These are phyloP conservation scores for Podila horticola DNA, from an alignment of 192 early-diverging fungal genomes.

Conservation along the genomic window DNA sequence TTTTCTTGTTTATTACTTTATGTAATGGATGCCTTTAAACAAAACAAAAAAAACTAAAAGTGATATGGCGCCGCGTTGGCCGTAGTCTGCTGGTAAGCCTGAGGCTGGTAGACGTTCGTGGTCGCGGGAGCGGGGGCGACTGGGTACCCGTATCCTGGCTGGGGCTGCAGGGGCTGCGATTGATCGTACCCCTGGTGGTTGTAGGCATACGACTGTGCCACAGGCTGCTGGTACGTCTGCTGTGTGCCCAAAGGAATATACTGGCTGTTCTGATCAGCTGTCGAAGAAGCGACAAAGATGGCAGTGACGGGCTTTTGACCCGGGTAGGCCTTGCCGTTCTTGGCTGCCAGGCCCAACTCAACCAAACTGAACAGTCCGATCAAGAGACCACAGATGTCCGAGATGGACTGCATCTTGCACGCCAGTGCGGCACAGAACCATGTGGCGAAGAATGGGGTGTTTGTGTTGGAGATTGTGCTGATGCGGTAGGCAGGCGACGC, in stretches of 20 bases:
- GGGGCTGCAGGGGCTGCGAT: slow-evolving; percentile 6
- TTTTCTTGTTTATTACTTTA: background rate
- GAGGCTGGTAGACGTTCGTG: background rate
- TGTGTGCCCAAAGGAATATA: slow-evolving; percentile 22
- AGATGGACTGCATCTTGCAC: background rate
- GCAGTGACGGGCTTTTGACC: background rate
- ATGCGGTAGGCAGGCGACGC: slow-evolving; percentile 14
- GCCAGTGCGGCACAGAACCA: background rate
- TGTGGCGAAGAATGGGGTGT: background rate
- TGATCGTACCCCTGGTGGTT: slow-evolving; percentile 7
- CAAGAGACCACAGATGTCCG: slow-evolving; percentile 1
- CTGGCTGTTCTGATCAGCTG: slow-evolving; percentile 3
- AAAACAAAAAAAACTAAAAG: background rate
- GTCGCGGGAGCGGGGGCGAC: background rate
- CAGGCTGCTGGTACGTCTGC: slow-evolving; percentile 9
- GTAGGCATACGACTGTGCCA: background rate
- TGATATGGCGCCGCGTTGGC: background rate
- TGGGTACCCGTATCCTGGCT: background rate
- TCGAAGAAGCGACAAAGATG: slow-evolving; percentile 6
- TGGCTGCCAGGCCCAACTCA: background rate
- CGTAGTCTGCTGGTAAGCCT: background rate
- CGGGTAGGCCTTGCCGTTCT: background rate
- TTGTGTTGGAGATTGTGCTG: background rate
- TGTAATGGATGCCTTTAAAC: background rate
- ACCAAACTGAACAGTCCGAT: background rate